These are phyloP conservation scores for Clathrospora elynae DNA, from an alignment of 2,329 filamentous ascomycete species.

Conservation along the genomic window DNA sequence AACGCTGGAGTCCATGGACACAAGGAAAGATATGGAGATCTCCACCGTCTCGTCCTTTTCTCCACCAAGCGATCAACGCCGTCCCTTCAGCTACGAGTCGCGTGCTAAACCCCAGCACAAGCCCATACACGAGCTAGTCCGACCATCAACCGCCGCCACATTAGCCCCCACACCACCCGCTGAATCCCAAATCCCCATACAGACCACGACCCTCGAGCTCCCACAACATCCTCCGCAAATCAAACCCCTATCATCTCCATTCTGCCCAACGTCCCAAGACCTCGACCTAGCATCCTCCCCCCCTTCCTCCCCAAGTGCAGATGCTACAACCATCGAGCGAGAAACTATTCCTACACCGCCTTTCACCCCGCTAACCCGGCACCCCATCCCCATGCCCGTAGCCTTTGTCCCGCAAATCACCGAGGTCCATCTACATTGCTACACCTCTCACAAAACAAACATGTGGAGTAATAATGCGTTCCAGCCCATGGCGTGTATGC, in stretches of 20 bases:
- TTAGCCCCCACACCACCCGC: slow-evolving; percentile 5
- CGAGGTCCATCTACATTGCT: slow-evolving; percentile 39
- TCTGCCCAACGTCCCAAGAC: slow-evolving; percentile 5
- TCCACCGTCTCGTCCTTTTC: slow-evolving; percentile 33
- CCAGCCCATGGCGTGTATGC: slow-evolving; percentile 45
- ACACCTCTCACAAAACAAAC: slow-evolving; percentile 35
- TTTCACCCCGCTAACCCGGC: slow-evolving; percentile 31
- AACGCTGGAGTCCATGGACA: slow-evolving; percentile 22
- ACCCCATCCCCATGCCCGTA: slow-evolving; percentile 18
- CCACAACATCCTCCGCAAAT: slow-evolving; percentile 6
- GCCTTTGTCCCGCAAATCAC: slow-evolving; percentile 38
- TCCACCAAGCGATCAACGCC: slow-evolving; percentile 19
- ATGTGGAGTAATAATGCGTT: slow-evolving; percentile 40
- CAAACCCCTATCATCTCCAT: slow-evolving; percentile 6
- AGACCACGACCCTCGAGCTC: slow-evolving; percentile 17
- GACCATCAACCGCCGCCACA: slow-evolving; percentile 6
- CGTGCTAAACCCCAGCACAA: slow-evolving; percentile 9
- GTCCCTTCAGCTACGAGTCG: slow-evolving; percentile 38
- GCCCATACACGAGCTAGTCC: slow-evolving; percentile 2
- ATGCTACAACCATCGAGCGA: neutral
- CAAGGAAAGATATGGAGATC: slow-evolving; percentile 19
- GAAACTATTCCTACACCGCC: slow-evolving; percentile 10
- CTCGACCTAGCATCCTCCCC: slow-evolving; percentile 9
- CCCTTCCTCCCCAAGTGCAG: slow-evolving; percentile 9
- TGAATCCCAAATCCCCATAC: slow-evolving; percentile 7